These are phyloP conservation scores for Rhizopus arrhizus DNA, from an alignment of 371 early-diverging fungal genomes.

Conservation along the genomic window DNA sequence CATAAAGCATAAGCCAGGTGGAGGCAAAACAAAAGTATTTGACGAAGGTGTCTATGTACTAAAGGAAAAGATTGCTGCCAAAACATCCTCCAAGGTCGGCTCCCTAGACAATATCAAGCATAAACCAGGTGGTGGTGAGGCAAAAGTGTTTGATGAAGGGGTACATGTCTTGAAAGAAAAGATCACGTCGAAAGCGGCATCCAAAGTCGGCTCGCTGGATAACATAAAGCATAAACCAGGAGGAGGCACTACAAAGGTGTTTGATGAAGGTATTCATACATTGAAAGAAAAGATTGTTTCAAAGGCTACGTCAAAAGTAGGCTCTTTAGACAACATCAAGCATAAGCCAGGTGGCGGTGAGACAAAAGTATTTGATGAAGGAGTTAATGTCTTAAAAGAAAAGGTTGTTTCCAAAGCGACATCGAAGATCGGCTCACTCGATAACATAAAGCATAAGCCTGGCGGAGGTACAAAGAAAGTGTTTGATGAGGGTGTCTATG, in stretches of 20 bases:
- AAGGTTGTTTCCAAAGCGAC: constrained; percentile 1
- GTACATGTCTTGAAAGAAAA: constrained; percentile 2
- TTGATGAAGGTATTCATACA: constrained; percentile 9
- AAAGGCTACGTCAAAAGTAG: constrained; percentile 16
- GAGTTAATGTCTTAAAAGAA: background rate
- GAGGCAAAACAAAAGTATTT: background rate
- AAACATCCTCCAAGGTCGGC: constrained; percentile 18
- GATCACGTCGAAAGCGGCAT: constrained; percentile 4
- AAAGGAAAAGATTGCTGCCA: constrained; percentile 4
- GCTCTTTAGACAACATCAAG: constrained; percentile 29
- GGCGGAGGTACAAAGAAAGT: constrained; percentile 4
- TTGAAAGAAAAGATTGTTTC: constrained; percentile 13
- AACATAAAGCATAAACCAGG: constrained; percentile 27
- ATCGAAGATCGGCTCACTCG: constrained; percentile 9
- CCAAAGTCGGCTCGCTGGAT: constrained; percentile 26
- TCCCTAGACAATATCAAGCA: constrained; percentile 30
- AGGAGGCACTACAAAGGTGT: constrained; percentile 23
- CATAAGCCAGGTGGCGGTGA: constrained; percentile 29
- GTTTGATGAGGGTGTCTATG: background rate
- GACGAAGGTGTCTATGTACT: constrained; percentile 1
- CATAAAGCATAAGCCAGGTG: constrained; percentile 16
- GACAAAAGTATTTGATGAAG: constrained; percentile 18
- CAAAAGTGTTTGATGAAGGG: constrained; percentile 22
- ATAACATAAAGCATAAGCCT: constrained; percentile 21
- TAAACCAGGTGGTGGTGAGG: constrained; percentile 19